These are phyloP conservation scores for Aureobasidium subglaciale DNA, from an alignment of 2,329 filamentous ascomycete species.

Conservation along the genomic window DNA sequence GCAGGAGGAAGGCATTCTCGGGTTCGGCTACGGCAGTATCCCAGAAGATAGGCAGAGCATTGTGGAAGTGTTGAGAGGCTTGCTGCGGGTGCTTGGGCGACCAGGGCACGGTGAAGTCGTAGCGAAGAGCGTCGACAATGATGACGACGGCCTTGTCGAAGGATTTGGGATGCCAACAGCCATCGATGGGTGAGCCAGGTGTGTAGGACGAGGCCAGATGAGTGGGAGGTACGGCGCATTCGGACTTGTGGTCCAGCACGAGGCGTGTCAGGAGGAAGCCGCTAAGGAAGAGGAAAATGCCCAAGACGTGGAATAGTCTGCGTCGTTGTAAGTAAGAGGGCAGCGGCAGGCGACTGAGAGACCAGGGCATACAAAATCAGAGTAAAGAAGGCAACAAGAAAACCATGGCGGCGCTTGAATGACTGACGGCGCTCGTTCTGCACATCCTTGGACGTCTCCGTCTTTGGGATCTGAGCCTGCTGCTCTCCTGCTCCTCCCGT, in stretches of 20 bases:
- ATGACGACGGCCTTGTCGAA: constrained; percentile 90
- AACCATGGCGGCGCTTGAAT: constrained; percentile 47
- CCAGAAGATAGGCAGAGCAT: constrained; percentile 80
- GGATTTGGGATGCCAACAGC: constrained; percentile 93
- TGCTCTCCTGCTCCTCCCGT: constrained; percentile 7
- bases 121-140: constrained; percentile 86
- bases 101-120: constrained; percentile 90
- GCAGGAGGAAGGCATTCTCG: constrained; percentile 77
- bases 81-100: constrained; percentile 36
- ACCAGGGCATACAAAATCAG: constrained; percentile 50
- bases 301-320: constrained; percentile 65
- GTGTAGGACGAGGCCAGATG: constrained; percentile 26
- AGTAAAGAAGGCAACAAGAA: constrained; percentile 58
- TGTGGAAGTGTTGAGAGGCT: constrained; percentile 64
- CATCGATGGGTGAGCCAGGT: constrained; percentile 44
- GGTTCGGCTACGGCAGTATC: constrained; percentile 70
- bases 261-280: constrained; percentile 89
- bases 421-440: constrained; percentile 38
- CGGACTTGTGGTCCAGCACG: constrained; percentile 68
- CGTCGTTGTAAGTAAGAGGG: neutral
- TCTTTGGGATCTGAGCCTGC: constrained; percentile 12
- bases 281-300: constrained; percentile 86
- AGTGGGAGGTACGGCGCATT: constrained; percentile 69
- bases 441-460: constrained; percentile 21
- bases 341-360: neutral